These are phyloP conservation scores for Elongisporangium anandrum DNA, from an alignment of 352 stramenopile species.

Conservation along the genomic window DNA sequence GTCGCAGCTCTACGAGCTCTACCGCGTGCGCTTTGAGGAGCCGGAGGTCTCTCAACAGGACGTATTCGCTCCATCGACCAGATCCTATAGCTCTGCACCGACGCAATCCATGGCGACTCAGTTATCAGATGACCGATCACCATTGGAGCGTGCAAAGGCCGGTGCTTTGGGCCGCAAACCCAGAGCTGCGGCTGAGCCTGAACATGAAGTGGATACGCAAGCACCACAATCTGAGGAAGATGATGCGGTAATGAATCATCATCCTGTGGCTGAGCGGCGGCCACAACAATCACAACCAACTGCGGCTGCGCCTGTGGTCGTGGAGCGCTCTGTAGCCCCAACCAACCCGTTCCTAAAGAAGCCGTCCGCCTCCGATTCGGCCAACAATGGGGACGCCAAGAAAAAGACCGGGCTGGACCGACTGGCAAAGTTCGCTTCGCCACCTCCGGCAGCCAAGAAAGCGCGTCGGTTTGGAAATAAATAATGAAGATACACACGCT, in stretches of 20 bases:
- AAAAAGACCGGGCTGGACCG: conserved; percentile 54
- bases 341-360: conserved; percentile 78
- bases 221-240: background rate
- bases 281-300: conserved; percentile 2
- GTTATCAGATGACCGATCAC: background rate
- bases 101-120: background rate
- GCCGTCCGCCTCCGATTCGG: conserved; percentile 13
- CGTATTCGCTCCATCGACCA: background rate
- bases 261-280: conserved; percentile 1
- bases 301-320: background rate
- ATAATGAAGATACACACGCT: background rate
- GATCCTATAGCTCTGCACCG: background rate
- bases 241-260: background rate
- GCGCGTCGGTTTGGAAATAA: conserved; percentile 10
- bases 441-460: conserved; percentile 33
- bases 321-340: conserved; percentile 49
- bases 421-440: conserved; percentile 59
- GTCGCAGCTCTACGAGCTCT: conserved; percentile 69
- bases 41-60: conserved; percentile 14
- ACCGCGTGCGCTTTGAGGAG: conserved; percentile 56
- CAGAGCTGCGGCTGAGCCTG: background rate
- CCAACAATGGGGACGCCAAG: conserved; percentile 4
- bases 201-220: background rate
- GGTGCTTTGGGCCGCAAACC: background rate
- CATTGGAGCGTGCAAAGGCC: background rate